Evolutionary conservation across 139 green algal genomes (phyloP).

Genomic region (Picochlorum costavermella): DNA sequence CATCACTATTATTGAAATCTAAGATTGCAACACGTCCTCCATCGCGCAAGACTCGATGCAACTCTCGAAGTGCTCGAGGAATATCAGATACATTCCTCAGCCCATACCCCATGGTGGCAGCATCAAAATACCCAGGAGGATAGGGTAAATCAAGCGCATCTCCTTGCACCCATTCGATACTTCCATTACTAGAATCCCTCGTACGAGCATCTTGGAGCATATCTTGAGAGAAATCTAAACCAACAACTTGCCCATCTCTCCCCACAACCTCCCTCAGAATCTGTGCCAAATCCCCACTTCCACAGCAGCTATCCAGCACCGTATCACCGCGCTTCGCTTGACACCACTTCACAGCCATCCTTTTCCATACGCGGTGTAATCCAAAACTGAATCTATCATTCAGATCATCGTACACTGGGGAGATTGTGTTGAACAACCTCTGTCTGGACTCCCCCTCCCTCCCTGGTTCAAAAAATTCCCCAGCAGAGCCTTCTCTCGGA

Average conservation of each 20-base stretch:
- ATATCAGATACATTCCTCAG: constrained; percentile 84
- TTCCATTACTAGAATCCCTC: background rate
- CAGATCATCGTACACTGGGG: constrained; percentile 81
- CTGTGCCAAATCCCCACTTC: constrained; percentile 84
- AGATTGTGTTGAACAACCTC: constrained; percentile 78
- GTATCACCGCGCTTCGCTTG: constrained; percentile 38
- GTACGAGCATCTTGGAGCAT: constrained; percentile 67
- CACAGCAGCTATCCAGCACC: constrained; percentile 90
- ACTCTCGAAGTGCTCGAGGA: constrained; percentile 48
- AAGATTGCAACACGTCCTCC: constrained; percentile 70
- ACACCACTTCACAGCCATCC: constrained; percentile 84
- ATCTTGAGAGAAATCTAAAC: constrained; percentile 87
- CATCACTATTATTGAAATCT: constrained; percentile 93
- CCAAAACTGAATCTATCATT: constrained; percentile 90
- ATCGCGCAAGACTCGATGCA: constrained; percentile 78
- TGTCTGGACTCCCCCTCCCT: constrained; percentile 37
- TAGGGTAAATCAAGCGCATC: constrained; percentile 89
- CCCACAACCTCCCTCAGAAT: constrained; percentile 73
- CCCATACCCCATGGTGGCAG: constrained; percentile 92
- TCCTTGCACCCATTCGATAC: constrained; percentile 75
- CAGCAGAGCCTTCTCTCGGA: background rate
- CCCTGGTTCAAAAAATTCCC: constrained; percentile 15
- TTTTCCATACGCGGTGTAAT: constrained; percentile 92
- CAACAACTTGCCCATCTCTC: constrained; percentile 58
- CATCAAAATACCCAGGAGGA: constrained; percentile 68